Evolutionary conservation across 257 asterid genomes (phyloP).

Genomic region (Prunella vulgaris): DNA sequence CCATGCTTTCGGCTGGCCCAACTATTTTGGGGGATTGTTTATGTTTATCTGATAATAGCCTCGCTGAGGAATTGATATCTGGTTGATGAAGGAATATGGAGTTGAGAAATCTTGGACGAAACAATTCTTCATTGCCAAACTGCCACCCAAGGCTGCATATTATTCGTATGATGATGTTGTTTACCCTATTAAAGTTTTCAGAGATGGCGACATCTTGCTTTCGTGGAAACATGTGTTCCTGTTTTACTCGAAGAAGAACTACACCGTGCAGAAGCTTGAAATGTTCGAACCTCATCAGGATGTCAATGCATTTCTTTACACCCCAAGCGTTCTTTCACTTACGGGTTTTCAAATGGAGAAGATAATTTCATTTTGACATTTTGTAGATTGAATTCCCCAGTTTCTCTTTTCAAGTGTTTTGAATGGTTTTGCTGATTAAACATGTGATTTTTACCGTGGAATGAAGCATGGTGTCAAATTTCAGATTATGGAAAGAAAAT

Average conservation of each 20-base stretch:
- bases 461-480: too few species aligned
- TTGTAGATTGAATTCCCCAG: background rate
- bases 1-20: background rate
- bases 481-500: too few species aligned
- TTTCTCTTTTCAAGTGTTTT: background rate
- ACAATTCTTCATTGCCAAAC: background rate
- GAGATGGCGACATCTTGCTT: slow-evolving; percentile 5
- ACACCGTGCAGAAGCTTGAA: background rate
- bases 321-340: slow-evolving; percentile 33
- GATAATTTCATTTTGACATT: slow-evolving; percentile 1
- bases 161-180: background rate
- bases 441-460: background rate
- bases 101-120: background rate
- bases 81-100: background rate
- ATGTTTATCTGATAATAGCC: background rate
- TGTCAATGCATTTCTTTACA: slow-evolving; percentile 13
- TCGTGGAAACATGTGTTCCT: background rate
- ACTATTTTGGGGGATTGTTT: background rate
- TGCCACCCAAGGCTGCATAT: background rate
- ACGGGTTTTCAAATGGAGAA: slow-evolving; percentile 17
- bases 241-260: background rate
- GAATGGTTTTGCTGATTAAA: background rate
- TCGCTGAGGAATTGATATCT: background rate
- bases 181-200: background rate
- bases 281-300: background rate